phyloP scores from a whole-genome alignment of 2,329 filamentous ascomycete genomes.

The Alternaria consortialis region DNA sequence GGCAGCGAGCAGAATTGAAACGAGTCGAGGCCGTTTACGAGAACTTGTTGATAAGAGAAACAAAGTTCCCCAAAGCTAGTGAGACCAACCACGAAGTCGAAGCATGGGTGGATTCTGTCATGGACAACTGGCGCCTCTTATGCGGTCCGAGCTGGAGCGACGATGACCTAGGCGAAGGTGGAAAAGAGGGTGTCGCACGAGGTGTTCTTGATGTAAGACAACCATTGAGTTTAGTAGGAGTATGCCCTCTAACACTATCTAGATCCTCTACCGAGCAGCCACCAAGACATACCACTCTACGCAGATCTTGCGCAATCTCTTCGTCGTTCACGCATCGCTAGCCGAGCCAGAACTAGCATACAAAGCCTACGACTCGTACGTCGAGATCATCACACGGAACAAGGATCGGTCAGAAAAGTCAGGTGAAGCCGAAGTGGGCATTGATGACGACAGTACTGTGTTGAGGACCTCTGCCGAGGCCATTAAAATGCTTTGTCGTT shows the following conservation, averaged over 20 bases:
- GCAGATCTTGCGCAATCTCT: slow-evolving; percentile 83
- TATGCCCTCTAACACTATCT: not conserved
- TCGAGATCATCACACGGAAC: slow-evolving; percentile 84
- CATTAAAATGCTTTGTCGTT: slow-evolving; percentile 81
- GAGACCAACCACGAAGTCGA: slow-evolving; percentile 83
- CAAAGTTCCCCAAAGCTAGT: slow-evolving; percentile 83
- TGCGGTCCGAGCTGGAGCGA: slow-evolving; percentile 84
- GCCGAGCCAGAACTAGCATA: slow-evolving; percentile 93
- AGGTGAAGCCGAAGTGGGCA: slow-evolving; percentile 70
- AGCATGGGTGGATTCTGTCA: slow-evolving; percentile 78
- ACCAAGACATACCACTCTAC: slow-evolving; percentile 97
- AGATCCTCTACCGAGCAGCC: slow-evolving; percentile 88
- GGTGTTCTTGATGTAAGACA: slow-evolving; percentile 72
- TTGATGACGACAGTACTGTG: slow-evolving; percentile 81
- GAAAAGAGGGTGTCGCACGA: slow-evolving; percentile 76
- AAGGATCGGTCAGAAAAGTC: slow-evolving; percentile 83
- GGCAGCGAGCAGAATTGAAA: slow-evolving; percentile 78
- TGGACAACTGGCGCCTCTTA: slow-evolving; percentile 85
- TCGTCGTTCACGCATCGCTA: slow-evolving; percentile 84
- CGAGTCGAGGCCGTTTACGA: slow-evolving; percentile 83
- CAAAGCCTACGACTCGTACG: slow-evolving; percentile 89
- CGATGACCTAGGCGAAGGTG: slow-evolving; percentile 80
- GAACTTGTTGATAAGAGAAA: slow-evolving; percentile 77
- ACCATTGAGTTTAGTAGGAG: no score
- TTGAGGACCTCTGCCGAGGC: slow-evolving; percentile 82